phyloP scores from a whole-genome alignment of 2,329 filamentous ascomycete genomes.

The Ceratocystis cacaofunesta region DNA sequence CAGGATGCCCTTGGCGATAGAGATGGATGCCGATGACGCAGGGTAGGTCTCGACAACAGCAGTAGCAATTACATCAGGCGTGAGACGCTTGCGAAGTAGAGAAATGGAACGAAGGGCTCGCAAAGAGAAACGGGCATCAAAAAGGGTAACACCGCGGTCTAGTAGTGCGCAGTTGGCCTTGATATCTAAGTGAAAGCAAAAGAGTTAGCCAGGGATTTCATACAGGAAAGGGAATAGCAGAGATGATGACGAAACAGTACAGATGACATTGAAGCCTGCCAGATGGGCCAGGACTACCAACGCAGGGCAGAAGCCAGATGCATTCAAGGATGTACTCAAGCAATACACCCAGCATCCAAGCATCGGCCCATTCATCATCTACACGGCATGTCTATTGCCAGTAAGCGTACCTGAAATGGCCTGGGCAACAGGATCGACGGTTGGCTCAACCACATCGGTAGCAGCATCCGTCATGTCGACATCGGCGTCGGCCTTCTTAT shows the following conservation, averaged over 20 bases:
- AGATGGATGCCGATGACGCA: constrained; percentile 42
- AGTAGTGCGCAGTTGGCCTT: constrained; percentile 85
- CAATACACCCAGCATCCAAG: too few species aligned
- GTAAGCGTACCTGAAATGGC: constrained; percentile 40
- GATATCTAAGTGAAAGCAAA: constrained; percentile 52
- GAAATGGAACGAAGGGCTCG: constrained; percentile 90
- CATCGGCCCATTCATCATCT: too few species aligned
- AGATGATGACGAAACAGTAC: background rate
- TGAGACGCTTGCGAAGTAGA: constrained; percentile 81
- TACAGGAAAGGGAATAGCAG: background rate
- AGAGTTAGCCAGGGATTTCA: constrained; percentile 18
- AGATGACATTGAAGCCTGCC: background rate
- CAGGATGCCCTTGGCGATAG: constrained; percentile 55
- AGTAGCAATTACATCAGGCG: constrained; percentile 64
- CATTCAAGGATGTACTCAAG: too few species aligned
- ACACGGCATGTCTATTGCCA: too few species aligned
- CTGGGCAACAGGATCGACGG: constrained; percentile 46
- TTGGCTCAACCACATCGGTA: constrained; percentile 32
- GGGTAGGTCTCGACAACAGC: constrained; percentile 71
- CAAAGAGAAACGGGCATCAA: constrained; percentile 89
- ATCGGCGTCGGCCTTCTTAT: constrained; percentile 53
- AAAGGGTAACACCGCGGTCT: constrained; percentile 80
- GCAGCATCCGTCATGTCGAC: constrained; percentile 48
- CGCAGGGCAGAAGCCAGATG: background rate
- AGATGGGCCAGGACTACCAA: background rate